Evolutionary conservation across 345 rosid genomes (phyloP).

Genomic region (Dipteronia dyeriana): DNA sequence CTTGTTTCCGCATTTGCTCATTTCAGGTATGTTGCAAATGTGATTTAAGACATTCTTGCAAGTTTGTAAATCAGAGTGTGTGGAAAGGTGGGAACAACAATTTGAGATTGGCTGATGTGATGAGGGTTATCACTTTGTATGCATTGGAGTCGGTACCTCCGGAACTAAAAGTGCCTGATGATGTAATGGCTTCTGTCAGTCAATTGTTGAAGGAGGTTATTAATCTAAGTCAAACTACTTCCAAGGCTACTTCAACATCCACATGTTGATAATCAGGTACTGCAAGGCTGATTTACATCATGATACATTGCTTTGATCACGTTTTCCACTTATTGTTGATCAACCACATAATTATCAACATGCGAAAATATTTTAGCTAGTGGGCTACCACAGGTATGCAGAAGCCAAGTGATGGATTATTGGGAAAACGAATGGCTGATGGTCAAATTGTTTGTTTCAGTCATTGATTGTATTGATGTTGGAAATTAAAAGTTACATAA

Average conservation of each 20-base stretch:
- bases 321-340: neutral
- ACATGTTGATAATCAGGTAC: neutral
- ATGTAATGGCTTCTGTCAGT: constrained; percentile 52
- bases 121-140: constrained; percentile 62
- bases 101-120: constrained; percentile 51
- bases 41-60: constrained; percentile 56
- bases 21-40: constrained; percentile 76
- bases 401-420: neutral
- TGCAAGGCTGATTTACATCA: neutral
- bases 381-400: neutral
- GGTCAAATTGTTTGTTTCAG: neutral
- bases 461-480: too few species aligned
- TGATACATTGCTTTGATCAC: neutral
- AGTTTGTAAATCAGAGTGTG: constrained; percentile 55
- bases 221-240: constrained; percentile 48
- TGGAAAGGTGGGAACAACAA: constrained; percentile 43
- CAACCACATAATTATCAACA: neutral
- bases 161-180: constrained; percentile 49
- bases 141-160: constrained; percentile 55
- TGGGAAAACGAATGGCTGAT: neutral
- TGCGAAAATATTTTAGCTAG: neutral
- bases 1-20: constrained; percentile 7
- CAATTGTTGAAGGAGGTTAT: constrained; percentile 52
- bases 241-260: constrained; percentile 1
- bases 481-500: too few species aligned